Base-by-base conservation (phyloP, 202 grass and related monocot genomes). In the Hordeum pubiflorum region DNA sequence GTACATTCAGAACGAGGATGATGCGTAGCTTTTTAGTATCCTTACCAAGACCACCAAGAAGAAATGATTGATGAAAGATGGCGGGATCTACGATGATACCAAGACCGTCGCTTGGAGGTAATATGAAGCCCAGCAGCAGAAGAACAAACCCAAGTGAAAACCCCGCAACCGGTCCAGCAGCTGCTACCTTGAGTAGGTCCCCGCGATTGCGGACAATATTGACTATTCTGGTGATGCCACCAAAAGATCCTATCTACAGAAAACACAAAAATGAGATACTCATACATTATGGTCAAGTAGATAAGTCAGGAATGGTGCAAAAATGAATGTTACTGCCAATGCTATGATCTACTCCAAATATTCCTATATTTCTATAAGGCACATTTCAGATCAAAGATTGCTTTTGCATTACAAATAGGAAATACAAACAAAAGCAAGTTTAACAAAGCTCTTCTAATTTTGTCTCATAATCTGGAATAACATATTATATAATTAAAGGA, bases 241-340 rank as follows among this genome's bases (percentile, higher is more conserved):
- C 96, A 81, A 95, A 99, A 65, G 96, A 99, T 86, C 96, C 96
- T 85, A 95, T 93, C 96, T 99, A 90, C 84, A 86, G 79, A 2
- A 79, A 90, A 89, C 33, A 54, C 10, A 69, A 58, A 29, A 78
- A 27, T 54, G 5, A 29, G 58, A 75, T 8, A 41, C 18, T 69
- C 31, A 5, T 63, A 82, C 5, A 14, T 78, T 52, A 72, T 66
- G 44, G 10, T 11, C 58, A 78, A 68, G 32, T 63, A 72, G n/a
- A 72, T 77, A 65, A 82, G 23, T 3, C 23, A 22, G 13, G 10
- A 75, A 74, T 15, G 26, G 27, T 76, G 56, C 39, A 69, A 34
- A 77, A 24, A 15, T 43, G 50, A 29, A 60, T 61, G 12, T 58
- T 20, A 32, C 55, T 6, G 22, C 22, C 62, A 64, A 76, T 63